Conservation (phyloP, 306 rosid species). For the Citrullus mucosospermus region DNA sequence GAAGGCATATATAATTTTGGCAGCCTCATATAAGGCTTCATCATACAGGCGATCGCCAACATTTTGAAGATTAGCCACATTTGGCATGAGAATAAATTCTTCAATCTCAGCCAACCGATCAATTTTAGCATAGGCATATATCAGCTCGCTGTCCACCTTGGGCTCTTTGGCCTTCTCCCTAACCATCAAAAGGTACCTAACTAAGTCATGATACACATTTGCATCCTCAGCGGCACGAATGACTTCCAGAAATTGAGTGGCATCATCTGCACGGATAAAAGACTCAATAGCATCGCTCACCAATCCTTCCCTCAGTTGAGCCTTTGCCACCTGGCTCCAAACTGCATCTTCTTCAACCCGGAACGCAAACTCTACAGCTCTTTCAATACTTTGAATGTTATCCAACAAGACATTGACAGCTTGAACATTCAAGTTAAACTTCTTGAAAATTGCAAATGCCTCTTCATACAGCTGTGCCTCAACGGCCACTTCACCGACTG, state of each 20-base stretch:
- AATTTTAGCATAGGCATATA: conserved; percentile 96
- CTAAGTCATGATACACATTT: conserved; percentile 84
- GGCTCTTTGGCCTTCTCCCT: conserved; percentile 92
- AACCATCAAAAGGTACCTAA: conserved; percentile 92
- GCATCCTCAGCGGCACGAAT: conserved; percentile 73
- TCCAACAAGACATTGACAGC: conserved; percentile 92
- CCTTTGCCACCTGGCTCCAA: conserved; percentile 99
- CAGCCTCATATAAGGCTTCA: conserved; percentile 93
- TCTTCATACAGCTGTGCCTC: conserved; percentile 91
- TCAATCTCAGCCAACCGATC: conserved; percentile 94
- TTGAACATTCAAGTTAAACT: conserved; percentile 96
- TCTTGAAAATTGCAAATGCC: conserved; percentile 91
- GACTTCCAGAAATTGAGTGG: conserved; percentile 87
- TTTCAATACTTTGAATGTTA: conserved; percentile 73
- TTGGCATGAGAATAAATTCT: conserved; percentile 96
- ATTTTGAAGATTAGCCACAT: conserved; percentile 94
- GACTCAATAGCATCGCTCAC: conserved; percentile 99
- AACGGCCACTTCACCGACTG: conserved; percentile 94
- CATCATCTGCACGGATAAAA: conserved; percentile 91
- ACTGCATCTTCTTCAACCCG: conserved; percentile 99
- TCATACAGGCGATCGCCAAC: conserved; percentile 94
- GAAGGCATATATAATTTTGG: conserved; percentile 82
- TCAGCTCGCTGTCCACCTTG: conserved; percentile 97
- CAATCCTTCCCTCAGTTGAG: conserved; percentile 89
- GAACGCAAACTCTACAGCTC: conserved; percentile 98